A percentile compares a stretch with the other conserved stretches of the same genome.
These are phyloP conservation scores for Cotoneaster glaucophyllus DNA, from an alignment of 306 rosid genomes.

Conservation along the genomic window DNA sequence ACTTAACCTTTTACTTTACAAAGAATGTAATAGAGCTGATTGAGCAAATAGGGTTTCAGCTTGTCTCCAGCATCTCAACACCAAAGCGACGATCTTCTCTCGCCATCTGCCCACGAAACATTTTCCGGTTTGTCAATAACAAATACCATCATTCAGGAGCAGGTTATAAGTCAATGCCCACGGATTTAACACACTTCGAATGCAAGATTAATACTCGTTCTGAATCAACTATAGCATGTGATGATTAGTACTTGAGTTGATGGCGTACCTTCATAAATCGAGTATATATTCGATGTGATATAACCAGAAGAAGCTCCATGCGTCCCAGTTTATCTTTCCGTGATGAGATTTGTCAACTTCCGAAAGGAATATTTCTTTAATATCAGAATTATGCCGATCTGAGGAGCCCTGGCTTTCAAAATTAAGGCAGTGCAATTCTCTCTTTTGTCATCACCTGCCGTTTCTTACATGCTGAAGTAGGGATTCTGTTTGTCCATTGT, in stretches of 20 bases:
- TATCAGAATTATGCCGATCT: background rate
- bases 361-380: background rate
- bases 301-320: constrained; percentile 16
- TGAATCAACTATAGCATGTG: background rate
- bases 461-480: constrained; percentile 36
- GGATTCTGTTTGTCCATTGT: constrained; percentile 43
- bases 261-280: constrained; percentile 14
- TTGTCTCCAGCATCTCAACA: constrained; percentile 16
- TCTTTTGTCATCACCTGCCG: constrained; percentile 20
- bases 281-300: constrained; percentile 6
- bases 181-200: constrained; percentile 13
- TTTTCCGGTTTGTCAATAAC: constrained; percentile 14
- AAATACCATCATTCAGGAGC: background rate
- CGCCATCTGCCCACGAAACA: constrained; percentile 12
- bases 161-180: background rate
- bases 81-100: background rate
- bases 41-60: constrained; percentile 18
- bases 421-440: constrained; percentile 9
- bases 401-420: constrained; percentile 19
- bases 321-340: background rate
- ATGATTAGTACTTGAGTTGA: background rate
- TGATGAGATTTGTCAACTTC: constrained; percentile 4
- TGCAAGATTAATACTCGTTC: background rate
- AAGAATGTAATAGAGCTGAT: constrained; percentile 11
- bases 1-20: constrained; percentile 8